Evolutionary conservation across 2,329 filamentous ascomycete species (phyloP), one percentile per base, ranked within the genome.

Genomic region (Calonectria pseudoturangicola): DNA sequence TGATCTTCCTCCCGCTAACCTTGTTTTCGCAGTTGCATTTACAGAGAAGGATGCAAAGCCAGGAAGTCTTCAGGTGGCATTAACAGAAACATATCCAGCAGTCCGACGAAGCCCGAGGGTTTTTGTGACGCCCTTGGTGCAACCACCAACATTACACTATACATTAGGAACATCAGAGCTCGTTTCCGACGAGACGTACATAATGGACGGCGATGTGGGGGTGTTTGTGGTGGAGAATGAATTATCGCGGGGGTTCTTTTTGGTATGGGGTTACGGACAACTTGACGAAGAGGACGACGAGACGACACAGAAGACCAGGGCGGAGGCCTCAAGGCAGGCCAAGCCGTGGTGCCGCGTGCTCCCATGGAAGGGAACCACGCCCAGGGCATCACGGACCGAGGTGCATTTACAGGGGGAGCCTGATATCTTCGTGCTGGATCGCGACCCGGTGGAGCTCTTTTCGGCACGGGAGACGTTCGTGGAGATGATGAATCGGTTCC

Each of bases 401-500:
- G 64, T 72, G 65, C 58, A 68, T 30, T 54, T 72, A 9, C 70
- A 72, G 30, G 70, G 70, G n/a, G 70, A 72, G 25, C 70, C 70
- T 12, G 70, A 72, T 21, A 72, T 72, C 33, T 72, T 72, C 30
- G 70, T 72, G 58, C 58, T 72, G 56, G 70, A 72, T 48, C 70
- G 65, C 39, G 70, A 72, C 39, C 70, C 70, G 30, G 70, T 72
- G 47, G 70, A 72, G 47, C 70, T 72, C 36, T 72, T 72, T 48
- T 72, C 70, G 48, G 70, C 65, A 13, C 70, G 70, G 28, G 70
- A 72, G 70, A 68, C 70, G 48, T 72, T 72, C 64, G 58, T 72
- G n/a, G 70, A 72, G 64, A 72, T 72, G 70, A 72, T 72, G 65
- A 62, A 72, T 9, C 70, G 70, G 25, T 72, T 72, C 70, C 70